These are phyloP conservation scores for Russula abietina DNA, from an alignment of 768 basidiomycete species.

Conservation along the genomic window DNA sequence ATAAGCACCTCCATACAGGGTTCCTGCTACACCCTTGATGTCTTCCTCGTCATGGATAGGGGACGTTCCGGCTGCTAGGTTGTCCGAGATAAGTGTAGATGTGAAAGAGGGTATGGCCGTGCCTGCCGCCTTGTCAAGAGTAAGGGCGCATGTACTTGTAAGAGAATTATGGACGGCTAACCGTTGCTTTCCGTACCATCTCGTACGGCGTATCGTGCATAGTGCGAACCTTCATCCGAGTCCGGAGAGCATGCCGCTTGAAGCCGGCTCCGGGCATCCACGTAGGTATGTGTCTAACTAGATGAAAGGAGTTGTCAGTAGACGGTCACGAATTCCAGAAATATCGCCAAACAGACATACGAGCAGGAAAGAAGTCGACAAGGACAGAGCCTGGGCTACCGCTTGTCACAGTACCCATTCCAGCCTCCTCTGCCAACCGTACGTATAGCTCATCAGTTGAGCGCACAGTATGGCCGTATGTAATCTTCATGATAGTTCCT, in stretches of 20 bases:
- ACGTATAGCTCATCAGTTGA: conserved; percentile 32
- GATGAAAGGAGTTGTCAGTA: background rate
- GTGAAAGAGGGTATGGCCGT: conserved; percentile 24
- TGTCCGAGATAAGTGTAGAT: conserved; percentile 21
- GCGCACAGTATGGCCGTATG: conserved; percentile 32
- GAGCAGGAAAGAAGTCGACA: conserved; percentile 34
- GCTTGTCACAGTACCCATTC: conserved; percentile 23
- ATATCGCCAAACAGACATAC: conserved; percentile 25
- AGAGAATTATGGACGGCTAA: background rate
- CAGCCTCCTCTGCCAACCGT: conserved; percentile 28
- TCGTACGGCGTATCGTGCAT: conserved; percentile 25
- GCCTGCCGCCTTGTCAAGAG: conserved; percentile 20
- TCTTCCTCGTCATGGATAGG: conserved; percentile 21
- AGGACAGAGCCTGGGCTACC: conserved; percentile 30
- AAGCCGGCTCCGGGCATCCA: conserved; percentile 27
- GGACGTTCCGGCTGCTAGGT: conserved; percentile 6
- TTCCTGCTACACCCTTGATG: conserved; percentile 24
- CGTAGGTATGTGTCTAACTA: conserved; percentile 23
- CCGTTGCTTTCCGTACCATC: conserved; percentile 22
- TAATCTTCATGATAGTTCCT: conserved; percentile 31
- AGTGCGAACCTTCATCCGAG: conserved; percentile 19
- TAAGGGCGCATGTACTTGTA: background rate
- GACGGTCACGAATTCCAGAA: background rate
- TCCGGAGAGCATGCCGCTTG: conserved; percentile 23
- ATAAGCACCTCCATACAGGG: conserved; percentile 21